phyloP scores from a whole-genome alignment of 73 alveolate genomes.

The Paramecium pentaurelia region DNA sequence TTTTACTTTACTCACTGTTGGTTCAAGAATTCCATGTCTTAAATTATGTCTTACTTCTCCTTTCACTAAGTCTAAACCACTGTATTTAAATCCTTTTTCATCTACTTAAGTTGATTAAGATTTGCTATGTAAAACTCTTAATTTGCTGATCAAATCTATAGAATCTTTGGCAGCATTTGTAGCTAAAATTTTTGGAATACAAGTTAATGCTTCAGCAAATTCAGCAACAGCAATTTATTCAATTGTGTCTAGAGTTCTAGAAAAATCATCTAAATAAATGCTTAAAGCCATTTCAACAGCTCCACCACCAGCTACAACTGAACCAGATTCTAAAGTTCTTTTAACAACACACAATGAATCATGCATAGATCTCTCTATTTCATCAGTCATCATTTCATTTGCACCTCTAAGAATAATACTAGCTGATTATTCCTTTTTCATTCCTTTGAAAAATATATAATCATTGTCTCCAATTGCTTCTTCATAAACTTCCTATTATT shows the following conservation, averaged over 20 bases:
- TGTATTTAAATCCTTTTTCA: conserved; percentile 70
- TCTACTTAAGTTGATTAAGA: conserved; percentile 73
- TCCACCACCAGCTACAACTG: conserved; percentile 98
- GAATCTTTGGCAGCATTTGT: conserved; percentile 98
- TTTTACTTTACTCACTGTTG: conserved; percentile 95
- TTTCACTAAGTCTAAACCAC: conserved; percentile 88
- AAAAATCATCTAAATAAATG: conserved; percentile 88
- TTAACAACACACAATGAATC: conserved; percentile 98
- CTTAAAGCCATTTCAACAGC: conserved; percentile 98
- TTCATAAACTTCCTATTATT: conserved; percentile 77
- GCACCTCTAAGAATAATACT: conserved; percentile 97
- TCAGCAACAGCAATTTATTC: conserved; percentile 98
- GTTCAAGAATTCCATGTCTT: conserved; percentile 97
- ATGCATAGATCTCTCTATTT: conserved; percentile 93
- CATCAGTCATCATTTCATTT: conserved; percentile 97
- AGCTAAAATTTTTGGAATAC: conserved; percentile 97
- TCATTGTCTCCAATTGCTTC: conserved; percentile 97
- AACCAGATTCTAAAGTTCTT: conserved; percentile 91
- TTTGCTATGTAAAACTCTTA: conserved; percentile 89
- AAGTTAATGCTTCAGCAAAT: conserved; percentile 93
- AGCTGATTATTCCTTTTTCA: conserved; percentile 79
- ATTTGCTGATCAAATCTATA: conserved; percentile 87
- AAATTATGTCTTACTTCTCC: conserved; percentile 94
- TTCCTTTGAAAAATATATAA: conserved; percentile 92
- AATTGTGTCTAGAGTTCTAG: conserved; percentile 90